These are phyloP conservation scores for Claviceps cyperi DNA, from an alignment of 2,329 filamentous ascomycete genomes.

Conservation along the genomic window DNA sequence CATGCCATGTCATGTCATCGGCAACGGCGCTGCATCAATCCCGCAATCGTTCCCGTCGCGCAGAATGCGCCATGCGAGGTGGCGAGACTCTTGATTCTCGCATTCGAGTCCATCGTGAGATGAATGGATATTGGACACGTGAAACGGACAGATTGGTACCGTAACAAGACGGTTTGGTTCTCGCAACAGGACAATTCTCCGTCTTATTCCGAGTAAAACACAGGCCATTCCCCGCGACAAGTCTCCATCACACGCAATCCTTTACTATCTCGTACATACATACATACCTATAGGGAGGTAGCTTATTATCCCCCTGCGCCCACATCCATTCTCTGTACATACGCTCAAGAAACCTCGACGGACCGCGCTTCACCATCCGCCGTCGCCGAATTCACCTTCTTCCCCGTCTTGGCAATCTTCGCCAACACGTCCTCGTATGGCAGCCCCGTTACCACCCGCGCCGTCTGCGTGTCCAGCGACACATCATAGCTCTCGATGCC, in stretches of 20 bases:
- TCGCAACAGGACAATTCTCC: too few relatives aligned
- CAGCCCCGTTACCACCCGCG: conserved; percentile 58
- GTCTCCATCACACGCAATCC: not conserved
- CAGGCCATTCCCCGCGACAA: not conserved
- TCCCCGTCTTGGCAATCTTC: conserved; percentile 91
- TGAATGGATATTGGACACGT: too few relatives aligned
- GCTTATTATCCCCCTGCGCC: not conserved
- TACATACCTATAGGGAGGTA: too few relatives aligned
- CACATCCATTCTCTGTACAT: not conserved
- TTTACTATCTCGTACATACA: not conserved
- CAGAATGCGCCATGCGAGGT: too few relatives aligned
- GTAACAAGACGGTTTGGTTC: too few relatives aligned
- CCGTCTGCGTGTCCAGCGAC: conserved; percentile 73
- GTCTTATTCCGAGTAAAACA: not conserved
- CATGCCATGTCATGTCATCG: not conserved
- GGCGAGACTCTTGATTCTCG: too few relatives aligned
- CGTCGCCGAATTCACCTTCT: conserved; percentile 68
- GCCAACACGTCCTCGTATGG: conserved; percentile 68
- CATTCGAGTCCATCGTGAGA: too few relatives aligned
- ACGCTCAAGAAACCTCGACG: conserved; percentile 25
- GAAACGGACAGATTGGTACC: too few relatives aligned
- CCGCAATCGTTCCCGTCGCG: too few relatives aligned
- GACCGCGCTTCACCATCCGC: conserved; percentile 49
- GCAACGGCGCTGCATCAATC: not conserved
- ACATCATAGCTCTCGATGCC: conserved; percentile 80